Percentiles rank a stretch among this genome's conserved stretches.
These are phyloP conservation scores for Globisporangium paroecandrum DNA, from an alignment of 352 stramenopile species.

Conservation along the genomic window DNA sequence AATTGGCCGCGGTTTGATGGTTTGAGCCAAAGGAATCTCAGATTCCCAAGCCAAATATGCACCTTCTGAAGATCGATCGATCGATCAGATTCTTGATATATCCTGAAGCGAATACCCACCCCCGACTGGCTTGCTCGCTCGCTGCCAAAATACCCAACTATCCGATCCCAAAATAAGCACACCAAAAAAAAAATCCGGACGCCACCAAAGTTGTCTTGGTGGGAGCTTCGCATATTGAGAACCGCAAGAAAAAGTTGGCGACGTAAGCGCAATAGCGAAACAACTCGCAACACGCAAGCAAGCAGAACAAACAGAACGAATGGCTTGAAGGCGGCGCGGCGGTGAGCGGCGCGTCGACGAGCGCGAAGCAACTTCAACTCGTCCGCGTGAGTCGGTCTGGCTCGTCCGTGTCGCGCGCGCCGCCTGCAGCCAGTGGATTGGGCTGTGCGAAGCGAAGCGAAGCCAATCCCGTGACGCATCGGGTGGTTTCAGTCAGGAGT, in stretches of 20 bases:
- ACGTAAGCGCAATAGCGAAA: constrained; percentile 5
- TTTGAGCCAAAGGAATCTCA: not conserved
- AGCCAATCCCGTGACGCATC: not conserved
- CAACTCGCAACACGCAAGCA: not conserved
- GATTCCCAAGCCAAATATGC: not conserved
- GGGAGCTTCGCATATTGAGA: constrained; percentile 1
- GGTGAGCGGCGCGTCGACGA: constrained; percentile 7
- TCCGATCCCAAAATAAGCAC: not conserved
- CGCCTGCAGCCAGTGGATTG: not conserved
- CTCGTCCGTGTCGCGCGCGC: not conserved
- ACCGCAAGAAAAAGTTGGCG: constrained; percentile 11
- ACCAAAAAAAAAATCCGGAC: not conserved
- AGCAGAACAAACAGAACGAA: not conserved
- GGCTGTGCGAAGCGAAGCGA: not conserved
- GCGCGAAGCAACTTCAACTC: constrained; percentile 12
- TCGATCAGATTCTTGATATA: not conserved
- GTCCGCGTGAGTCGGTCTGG: not conserved
- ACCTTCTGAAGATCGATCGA: not conserved
- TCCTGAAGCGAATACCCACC: not conserved
- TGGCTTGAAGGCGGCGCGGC: not conserved
- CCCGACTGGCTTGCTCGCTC: not conserved
- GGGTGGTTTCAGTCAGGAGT: constrained; percentile 7
- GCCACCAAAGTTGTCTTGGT: not conserved
- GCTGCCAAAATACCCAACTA: not conserved
- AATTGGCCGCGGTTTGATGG: not conserved